Conservation (phyloP, 2,329 filamentous ascomycete genomes). For the Hypoxylon sp. region DNA sequence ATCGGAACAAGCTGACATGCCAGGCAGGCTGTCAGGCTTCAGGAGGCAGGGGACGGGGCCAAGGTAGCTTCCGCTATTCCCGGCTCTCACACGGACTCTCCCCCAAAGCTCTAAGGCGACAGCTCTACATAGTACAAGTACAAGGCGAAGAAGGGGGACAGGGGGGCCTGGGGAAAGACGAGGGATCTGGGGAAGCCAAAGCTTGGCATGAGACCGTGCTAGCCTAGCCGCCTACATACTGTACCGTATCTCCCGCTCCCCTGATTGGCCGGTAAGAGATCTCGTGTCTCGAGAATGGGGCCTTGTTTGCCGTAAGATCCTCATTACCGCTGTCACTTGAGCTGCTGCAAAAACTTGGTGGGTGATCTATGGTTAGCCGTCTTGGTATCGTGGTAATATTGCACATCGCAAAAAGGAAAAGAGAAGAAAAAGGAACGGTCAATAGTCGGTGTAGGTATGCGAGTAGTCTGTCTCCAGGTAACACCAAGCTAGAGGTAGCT, state of each 20-base stretch:
- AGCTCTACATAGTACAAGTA: no score
- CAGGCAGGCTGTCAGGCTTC: no score
- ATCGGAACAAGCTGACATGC: constrained; percentile 28
- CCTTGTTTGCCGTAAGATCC: constrained; percentile 20
- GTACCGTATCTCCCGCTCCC: constrained; percentile 9
- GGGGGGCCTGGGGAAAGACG: constrained; percentile 28
- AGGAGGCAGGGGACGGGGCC: constrained; percentile 10
- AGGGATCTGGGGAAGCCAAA: not conserved
- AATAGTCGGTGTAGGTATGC: constrained; percentile 30
- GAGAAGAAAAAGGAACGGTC: no score
- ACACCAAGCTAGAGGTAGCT: constrained; percentile 13
- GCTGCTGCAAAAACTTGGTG: constrained; percentile 18
- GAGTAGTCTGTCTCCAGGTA: constrained; percentile 8
- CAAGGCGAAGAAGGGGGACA: constrained; percentile 20
- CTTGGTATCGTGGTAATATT: constrained; percentile 15
- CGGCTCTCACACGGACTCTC: constrained; percentile 29
- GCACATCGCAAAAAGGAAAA: constrained; percentile 20
- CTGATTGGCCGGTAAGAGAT: constrained; percentile 29
- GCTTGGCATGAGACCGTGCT: constrained; percentile 23
- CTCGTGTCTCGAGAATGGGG: constrained; percentile 30
- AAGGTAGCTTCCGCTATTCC: constrained; percentile 31
- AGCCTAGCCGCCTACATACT: constrained; percentile 5
- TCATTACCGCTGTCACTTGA: constrained; percentile 29
- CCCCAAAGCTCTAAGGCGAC: no score
- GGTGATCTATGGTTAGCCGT: constrained; percentile 21